Conservation (phyloP, 176 grass and related monocot species). For the Juncus inflexus region DNA sequence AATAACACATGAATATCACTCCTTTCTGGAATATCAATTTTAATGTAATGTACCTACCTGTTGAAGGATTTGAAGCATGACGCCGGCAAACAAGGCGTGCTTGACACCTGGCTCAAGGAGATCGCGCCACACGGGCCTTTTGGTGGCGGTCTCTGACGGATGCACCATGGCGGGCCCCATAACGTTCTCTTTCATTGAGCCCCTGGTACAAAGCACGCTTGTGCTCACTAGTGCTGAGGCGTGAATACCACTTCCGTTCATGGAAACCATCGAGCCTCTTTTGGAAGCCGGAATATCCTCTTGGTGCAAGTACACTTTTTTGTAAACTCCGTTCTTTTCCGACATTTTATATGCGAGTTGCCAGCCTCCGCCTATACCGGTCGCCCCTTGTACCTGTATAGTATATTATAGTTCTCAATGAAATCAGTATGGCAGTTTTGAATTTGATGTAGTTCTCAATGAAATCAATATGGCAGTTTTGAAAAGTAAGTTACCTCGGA, state of each 20-base stretch:
- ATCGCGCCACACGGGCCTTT: slow-evolving; percentile 41
- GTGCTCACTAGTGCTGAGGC: slow-evolving; percentile 68
- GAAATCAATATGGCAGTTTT: too few species aligned
- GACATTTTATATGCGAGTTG: slow-evolving; percentile 68
- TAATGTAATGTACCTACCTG: slow-evolving; percentile 27
- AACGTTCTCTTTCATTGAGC: slow-evolving; percentile 32
- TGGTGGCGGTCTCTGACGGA: slow-evolving; percentile 28
- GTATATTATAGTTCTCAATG: too few species aligned
- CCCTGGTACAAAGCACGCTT: slow-evolving; percentile 65
- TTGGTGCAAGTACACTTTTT: slow-evolving; percentile 79
- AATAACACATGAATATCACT: background rate
- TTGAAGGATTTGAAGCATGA: slow-evolving; percentile 67
- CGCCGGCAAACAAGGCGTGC: slow-evolving; percentile 54
- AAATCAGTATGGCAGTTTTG: too few species aligned
- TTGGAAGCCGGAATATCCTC: slow-evolving; percentile 35
- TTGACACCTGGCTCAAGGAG: slow-evolving; percentile 53
- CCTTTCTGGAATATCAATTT: slow-evolving; percentile 1
- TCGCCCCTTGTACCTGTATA: slow-evolving; percentile 11
- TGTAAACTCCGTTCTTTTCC: slow-evolving; percentile 36
- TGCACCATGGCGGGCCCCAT: slow-evolving; percentile 45
- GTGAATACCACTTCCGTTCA: slow-evolving; percentile 43
- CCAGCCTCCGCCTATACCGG: slow-evolving; percentile 82
- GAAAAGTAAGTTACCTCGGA: background rate
- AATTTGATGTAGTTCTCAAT: too few species aligned
- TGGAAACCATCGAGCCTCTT: slow-evolving; percentile 29